Conservation (phyloP, 2,329 filamentous ascomycete species). For the Alternaria rosae region DNA sequence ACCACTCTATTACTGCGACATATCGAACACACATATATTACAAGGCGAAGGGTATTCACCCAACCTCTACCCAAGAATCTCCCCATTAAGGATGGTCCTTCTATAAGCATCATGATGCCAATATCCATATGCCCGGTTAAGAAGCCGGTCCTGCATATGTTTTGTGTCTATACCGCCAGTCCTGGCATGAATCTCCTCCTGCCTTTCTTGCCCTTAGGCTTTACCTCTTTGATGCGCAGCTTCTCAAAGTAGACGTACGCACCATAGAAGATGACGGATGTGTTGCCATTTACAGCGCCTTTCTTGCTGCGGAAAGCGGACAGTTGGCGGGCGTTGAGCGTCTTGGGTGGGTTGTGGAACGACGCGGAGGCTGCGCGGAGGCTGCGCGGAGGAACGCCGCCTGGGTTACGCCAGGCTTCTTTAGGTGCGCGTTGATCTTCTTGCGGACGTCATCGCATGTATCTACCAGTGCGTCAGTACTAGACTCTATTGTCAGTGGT, state of each 20-base stretch:
- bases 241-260: conserved; percentile 69
- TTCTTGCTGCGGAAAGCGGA: conserved; percentile 60
- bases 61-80: not conserved
- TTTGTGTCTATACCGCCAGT: conserved; percentile 13
- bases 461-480: conserved; percentile 35
- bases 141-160: not conserved
- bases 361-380: conserved; percentile 56
- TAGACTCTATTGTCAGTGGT: no score
- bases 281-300: conserved; percentile 59
- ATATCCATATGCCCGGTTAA: not conserved
- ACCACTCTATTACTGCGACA: not conserved
- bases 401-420: conserved; percentile 59
- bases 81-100: not conserved
- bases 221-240: conserved; percentile 59
- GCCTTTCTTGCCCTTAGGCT: conserved; percentile 61
- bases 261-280: conserved; percentile 60
- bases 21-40: not conserved
- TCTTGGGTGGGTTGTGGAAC: conserved; percentile 45
- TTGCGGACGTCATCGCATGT: conserved; percentile 65
- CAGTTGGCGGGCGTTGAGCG: conserved; percentile 56
- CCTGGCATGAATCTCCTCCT: conserved; percentile 46
- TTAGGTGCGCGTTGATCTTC: conserved; percentile 63
- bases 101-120: not conserved
- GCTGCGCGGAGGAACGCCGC: conserved; percentile 61
- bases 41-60: not conserved